Conservation (phyloP, 176 grass and related monocot species). For the Musa acuminata region DNA sequence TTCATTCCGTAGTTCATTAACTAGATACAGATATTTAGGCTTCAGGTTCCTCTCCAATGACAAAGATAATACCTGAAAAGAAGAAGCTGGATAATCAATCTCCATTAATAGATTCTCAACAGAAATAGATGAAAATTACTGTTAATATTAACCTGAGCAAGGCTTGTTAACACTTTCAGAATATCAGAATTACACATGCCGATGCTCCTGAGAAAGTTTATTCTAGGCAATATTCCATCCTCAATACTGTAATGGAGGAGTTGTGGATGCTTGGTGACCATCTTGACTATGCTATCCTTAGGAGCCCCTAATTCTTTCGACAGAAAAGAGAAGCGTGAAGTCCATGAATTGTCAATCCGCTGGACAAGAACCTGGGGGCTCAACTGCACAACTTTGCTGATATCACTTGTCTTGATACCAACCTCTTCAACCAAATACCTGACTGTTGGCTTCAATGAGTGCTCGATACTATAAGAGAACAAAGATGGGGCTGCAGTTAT, state of each 20-base stretch:
- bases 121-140: constrained; percentile 7
- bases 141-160: constrained; percentile 52
- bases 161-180: constrained; percentile 85
- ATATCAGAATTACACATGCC: constrained; percentile 74
- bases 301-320: constrained; percentile 82
- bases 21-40: constrained; percentile 11
- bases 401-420: constrained; percentile 54
- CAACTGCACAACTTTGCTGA: constrained; percentile 95
- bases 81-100: constrained; percentile 9
- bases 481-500: constrained; percentile 74
- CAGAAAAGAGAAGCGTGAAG: constrained; percentile 67
- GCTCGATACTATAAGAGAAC: constrained; percentile 86
- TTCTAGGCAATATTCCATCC: constrained; percentile 89
- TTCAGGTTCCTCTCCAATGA: constrained; percentile 47
- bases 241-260: constrained; percentile 98
- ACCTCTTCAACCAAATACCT: constrained; percentile 85
- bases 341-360: constrained; percentile 74
- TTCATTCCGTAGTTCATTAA: constrained; percentile 11
- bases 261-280: constrained; percentile 95
- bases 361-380: constrained; percentile 94
- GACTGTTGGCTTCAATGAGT: constrained; percentile 76
- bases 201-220: constrained; percentile 91
- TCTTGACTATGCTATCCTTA: constrained; percentile 84
- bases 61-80: constrained; percentile 82
- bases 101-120: constrained; percentile 3